Base-by-base conservation (phyloP, 2,329 filamentous ascomycete species). In the Corynespora cassiicola region DNA sequence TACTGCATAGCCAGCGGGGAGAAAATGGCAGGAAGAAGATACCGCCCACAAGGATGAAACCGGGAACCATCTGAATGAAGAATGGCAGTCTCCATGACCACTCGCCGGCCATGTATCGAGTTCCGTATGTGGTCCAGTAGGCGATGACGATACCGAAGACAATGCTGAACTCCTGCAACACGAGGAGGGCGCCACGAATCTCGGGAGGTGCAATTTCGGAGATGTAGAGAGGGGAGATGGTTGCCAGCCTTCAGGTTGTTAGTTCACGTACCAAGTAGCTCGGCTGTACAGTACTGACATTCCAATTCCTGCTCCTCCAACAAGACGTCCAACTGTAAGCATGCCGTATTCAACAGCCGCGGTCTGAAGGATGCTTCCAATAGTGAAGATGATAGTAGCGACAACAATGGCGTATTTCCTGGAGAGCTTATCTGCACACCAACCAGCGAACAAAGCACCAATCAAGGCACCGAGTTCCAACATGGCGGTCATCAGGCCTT, bases 121-220 rank as follows among this genome's bases (percentile, higher is more conserved):
- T 80, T 1, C 71, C 78, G 39, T 79, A 82, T 0, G 75, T 76
- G 23, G 78, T 77, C 73, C 75, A 81, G 51, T 73, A 81, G 1
- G 77, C 73, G 16, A 79, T 64, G 3, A 79, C 71, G 39, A 73
- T 75, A 2, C 76, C 74, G 14, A 67, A 56, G 9, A 75, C 72
- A 33, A 77, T 77, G 32, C 61, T 66, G 39, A 77, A 63, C 31
- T 75, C 68, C 39, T 77, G 71, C 4, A 77, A 56, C 2, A 75
- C 81, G 30, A 79, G 67, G 2, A 77, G 65, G 0, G 73, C 66
- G 36, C 75, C 74, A 27, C 75, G 72, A 35, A 75, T 75, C 49
- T 77, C 73, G 1, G 73, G 73, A 3, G 73, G 72, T n/a, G 71
- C 60, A 34, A 78, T 77, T 45, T 79, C 77, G 1, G 72, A 75